Evolutionary conservation across 2,329 filamentous ascomycete genomes (phyloP).

Genomic region (Tolypocladium amazonense): DNA sequence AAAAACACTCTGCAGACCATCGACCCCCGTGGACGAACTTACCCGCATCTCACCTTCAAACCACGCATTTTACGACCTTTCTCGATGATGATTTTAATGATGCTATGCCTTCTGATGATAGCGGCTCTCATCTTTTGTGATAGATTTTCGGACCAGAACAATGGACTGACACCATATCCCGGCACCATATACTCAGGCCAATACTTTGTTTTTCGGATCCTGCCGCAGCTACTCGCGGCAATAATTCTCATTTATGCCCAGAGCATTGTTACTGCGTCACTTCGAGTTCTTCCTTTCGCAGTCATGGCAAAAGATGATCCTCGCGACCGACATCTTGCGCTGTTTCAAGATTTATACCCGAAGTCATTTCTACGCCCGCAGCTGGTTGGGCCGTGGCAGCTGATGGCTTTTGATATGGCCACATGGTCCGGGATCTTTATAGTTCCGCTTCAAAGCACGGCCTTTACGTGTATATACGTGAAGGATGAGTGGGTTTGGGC

Average conservation of each 20-base stretch:
- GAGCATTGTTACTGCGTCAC: conserved; percentile 61
- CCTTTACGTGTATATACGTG: conserved; percentile 56
- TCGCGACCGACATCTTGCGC: conserved; percentile 47
- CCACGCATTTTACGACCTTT: conserved; percentile 60
- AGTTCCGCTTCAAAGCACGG: conserved; percentile 68
- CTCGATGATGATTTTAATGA: conserved; percentile 49
- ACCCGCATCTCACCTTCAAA: conserved; percentile 53
- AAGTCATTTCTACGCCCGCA: conserved; percentile 54
- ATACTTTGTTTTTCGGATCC: conserved; percentile 79
- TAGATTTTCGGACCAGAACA: conserved; percentile 50
- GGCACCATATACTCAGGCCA: conserved; percentile 56
- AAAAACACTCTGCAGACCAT: conserved; percentile 22
- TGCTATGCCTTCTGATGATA: conserved; percentile 59
- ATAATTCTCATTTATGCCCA: conserved; percentile 68
- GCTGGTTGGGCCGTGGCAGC: conserved; percentile 50
- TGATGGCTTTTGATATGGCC: conserved; percentile 55
- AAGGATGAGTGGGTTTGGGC: conserved; percentile 66
- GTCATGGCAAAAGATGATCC: conserved; percentile 59
- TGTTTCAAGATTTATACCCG: conserved; percentile 61
- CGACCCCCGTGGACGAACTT: conserved; percentile 25
- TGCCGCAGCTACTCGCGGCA: conserved; percentile 68
- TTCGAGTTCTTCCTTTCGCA: conserved; percentile 67
- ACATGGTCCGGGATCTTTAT: conserved; percentile 74
- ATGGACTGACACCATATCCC: conserved; percentile 58
- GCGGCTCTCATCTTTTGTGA: conserved; percentile 63